Base-by-base conservation (phyloP, 2,329 filamentous ascomycete species). In the Cladosporium sp. region DNA sequence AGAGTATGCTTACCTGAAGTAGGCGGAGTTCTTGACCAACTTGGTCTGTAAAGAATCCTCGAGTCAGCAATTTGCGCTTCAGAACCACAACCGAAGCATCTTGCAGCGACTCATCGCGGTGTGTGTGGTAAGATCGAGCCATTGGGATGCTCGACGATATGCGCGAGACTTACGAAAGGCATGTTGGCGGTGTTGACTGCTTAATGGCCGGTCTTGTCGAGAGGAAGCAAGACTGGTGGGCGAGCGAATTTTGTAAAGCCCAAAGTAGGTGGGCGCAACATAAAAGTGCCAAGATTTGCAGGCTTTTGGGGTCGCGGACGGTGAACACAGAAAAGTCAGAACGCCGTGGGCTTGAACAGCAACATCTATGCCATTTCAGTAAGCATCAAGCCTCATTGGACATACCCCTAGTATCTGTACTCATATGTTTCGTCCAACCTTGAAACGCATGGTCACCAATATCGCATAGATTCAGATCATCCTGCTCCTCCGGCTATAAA, bases 21-120 rank as follows among this genome's bases (percentile, higher is more conserved):
- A 98, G 73, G 93, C 87, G 77, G 86, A 90, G 83, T 86, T 95
- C 87, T 97, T 97, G 74, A 93, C 82, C 74, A 85, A 76, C 84
- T 97, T 97, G 82, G 88, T 83, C 90, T 54, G 57, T 35, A 63
- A 61, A 63, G 62, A 72, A 75, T 75, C 78, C 79, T 75, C 84
- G 88, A 95, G 89, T 96, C 91, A 96, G 92, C 92, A 96, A 95
- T 95, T 95, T 84, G 83, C 91, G 90, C 91, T 96, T 96, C 91
- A 96, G 91, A 77, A 52, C 55, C 72, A 73, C 75, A 75, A 87
- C 88, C 91, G 92, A 96, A 96, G 90, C 90, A 95, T 89, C 88
- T 96, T 96, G 92, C 89, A 82, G 78, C 78, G 88, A 93, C 86
- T 86, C 85, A 43, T 45, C 38, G 39, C 43, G 45, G 45, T 36